phyloP scores from a whole-genome alignment of 495 filamentous ascomycete species.

The Annulohypoxylon nitens region DNA sequence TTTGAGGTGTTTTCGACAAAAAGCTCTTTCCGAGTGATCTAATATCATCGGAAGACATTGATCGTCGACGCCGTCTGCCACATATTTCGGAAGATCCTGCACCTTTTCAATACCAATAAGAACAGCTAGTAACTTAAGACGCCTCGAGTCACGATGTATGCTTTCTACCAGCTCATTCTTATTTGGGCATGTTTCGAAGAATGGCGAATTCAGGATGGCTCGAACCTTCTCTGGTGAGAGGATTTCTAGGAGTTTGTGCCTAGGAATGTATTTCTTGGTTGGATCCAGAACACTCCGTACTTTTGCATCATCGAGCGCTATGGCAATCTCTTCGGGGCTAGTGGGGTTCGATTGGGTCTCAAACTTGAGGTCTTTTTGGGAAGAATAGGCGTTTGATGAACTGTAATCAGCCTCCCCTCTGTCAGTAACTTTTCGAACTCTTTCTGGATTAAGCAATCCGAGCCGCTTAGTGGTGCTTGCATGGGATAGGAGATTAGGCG shows the following conservation, averaged over 20 bases:
- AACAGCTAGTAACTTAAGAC: slow-evolving; percentile 25
- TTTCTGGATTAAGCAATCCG: slow-evolving; percentile 12
- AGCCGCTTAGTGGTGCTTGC: background rate
- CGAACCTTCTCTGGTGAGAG: slow-evolving; percentile 24
- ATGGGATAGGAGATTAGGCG: background rate
- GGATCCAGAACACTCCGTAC: slow-evolving; percentile 1
- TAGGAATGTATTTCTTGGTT: slow-evolving; percentile 21
- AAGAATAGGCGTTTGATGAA: background rate
- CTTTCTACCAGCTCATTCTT: slow-evolving; percentile 16
- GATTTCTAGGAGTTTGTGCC: slow-evolving; percentile 3
- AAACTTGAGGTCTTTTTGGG: background rate
- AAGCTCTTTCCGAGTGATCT: background rate
- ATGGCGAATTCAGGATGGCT: slow-evolving; percentile 8
- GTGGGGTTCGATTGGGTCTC: background rate
- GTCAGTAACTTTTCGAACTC: slow-evolving; percentile 15
- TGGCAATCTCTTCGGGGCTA: background rate
- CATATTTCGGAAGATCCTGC: slow-evolving; percentile 7
- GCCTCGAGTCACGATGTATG: slow-evolving; percentile 15
- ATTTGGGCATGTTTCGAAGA: background rate
- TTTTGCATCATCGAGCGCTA: slow-evolving; percentile 3
- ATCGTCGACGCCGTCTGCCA: slow-evolving; percentile 39
- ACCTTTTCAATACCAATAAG: slow-evolving; percentile 19
- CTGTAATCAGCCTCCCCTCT: slow-evolving; percentile 7
- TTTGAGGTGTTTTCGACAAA: slow-evolving; percentile 16
- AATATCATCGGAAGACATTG: slow-evolving; percentile 32